phyloP scores from a whole-genome alignment of 176 grass and related monocot species.

The Miscanthus lutarioriparius region DNA sequence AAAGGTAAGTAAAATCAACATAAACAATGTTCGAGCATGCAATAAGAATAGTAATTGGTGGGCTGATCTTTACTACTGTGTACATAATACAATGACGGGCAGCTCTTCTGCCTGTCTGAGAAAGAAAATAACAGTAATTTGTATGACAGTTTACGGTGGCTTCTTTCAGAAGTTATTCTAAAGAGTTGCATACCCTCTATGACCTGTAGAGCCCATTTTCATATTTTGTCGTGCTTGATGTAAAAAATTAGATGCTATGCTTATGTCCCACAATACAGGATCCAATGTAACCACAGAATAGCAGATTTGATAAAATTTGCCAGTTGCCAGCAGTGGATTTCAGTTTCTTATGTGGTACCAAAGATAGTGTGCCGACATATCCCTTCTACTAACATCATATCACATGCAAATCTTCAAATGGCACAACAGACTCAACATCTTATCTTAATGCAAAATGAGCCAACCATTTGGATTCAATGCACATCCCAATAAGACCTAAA shows the following conservation, averaged over 20 bases:
- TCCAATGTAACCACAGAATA: background rate
- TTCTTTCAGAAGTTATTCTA: background rate
- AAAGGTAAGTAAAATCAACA: conserved; percentile 22
- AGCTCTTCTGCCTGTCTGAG: background rate
- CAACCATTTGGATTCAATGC: background rate
- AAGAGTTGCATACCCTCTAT: background rate
- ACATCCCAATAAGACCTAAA: background rate
- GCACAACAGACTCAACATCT: conserved; percentile 8
- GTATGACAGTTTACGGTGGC: background rate
- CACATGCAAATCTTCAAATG: conserved; percentile 6
- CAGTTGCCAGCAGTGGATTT: background rate
- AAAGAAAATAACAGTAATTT: background rate
- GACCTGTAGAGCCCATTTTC: background rate
- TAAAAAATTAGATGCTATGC: conserved; percentile 4
- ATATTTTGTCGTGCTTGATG: background rate
- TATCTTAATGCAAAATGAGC: background rate
- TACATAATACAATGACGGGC: background rate
- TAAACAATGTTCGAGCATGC: background rate
- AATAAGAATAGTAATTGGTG: background rate
- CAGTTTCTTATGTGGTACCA: conserved; percentile 4
- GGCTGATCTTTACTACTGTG: background rate
- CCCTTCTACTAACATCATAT: background rate
- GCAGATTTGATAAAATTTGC: conserved; percentile 3
- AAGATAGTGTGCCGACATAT: background rate
- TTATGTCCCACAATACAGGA: background rate